Evolutionary conservation across 2,329 filamentous ascomycete species (phyloP).

Genomic region (Alternaria solani): DNA sequence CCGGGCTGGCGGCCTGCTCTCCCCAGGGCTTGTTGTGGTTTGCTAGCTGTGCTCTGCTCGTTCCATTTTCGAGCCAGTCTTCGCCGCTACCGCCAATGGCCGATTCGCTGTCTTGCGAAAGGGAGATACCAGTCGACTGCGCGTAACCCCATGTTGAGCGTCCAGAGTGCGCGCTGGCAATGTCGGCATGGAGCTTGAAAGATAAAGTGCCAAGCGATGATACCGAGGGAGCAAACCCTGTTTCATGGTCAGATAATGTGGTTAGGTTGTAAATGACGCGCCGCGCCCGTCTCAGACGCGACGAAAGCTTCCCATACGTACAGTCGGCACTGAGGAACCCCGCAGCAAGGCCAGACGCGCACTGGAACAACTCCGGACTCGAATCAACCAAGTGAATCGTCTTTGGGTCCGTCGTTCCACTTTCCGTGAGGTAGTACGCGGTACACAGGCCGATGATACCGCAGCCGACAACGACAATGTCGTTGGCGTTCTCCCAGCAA

Average conservation of each 20-base stretch:
- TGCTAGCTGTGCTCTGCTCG: slow-evolving; percentile 66
- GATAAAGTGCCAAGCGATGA: slow-evolving; percentile 70
- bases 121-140: slow-evolving; percentile 62
- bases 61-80: slow-evolving; percentile 72
- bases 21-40: slow-evolving; percentile 43
- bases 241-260: not conserved
- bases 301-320: slow-evolving; percentile 28
- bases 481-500: slow-evolving; percentile 15
- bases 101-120: slow-evolving; percentile 61
- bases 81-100: slow-evolving; percentile 59
- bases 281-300: not conserved
- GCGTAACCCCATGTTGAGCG: slow-evolving; percentile 66
- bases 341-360: slow-evolving; percentile 76
- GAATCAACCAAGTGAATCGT: slow-evolving; percentile 67
- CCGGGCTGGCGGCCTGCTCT: slow-evolving; percentile 52
- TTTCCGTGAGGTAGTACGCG: slow-evolving; percentile 69
- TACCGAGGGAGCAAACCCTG: slow-evolving; percentile 66
- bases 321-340: slow-evolving; percentile 79
- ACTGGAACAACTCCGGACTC: slow-evolving; percentile 70
- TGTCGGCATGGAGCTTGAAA: slow-evolving; percentile 71
- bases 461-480: slow-evolving; percentile 51
- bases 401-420: slow-evolving; percentile 47
- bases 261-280: not conserved
- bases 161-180: slow-evolving; percentile 69
- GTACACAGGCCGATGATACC: slow-evolving; percentile 58